These are phyloP conservation scores for Casuarina cunninghamiana DNA, from an alignment of 306 rosid species.

Conservation along the genomic window DNA sequence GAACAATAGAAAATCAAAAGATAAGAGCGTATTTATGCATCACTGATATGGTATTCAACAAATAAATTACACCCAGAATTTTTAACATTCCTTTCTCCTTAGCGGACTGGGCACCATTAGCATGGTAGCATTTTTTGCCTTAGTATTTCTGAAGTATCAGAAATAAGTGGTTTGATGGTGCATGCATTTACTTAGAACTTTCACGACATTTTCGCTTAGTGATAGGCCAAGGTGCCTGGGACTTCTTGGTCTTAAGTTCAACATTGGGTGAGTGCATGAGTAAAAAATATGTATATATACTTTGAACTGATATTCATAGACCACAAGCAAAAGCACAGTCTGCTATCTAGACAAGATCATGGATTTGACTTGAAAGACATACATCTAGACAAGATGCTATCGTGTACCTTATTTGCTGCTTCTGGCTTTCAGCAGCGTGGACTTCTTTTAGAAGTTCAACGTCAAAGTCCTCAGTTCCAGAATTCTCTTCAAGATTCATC, in stretches of 20 bases:
- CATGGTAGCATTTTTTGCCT: background rate
- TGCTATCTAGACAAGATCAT: background rate
- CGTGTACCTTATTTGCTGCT: slow-evolving; percentile 19
- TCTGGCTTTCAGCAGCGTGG: slow-evolving; percentile 38
- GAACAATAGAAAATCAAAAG: background rate
- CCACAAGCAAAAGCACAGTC: too few species aligned
- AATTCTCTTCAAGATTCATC: slow-evolving; percentile 72
- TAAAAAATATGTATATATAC: background rate
- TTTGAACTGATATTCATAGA: too few species aligned
- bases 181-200: background rate
- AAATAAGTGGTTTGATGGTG: background rate
- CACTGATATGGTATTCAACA: background rate
- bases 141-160: background rate
- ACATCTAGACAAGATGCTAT: slow-evolving; percentile 29
- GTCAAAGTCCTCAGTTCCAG: slow-evolving; percentile 71
- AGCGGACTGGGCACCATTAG: background rate
- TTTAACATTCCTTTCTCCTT: background rate
- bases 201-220: too few species aligned
- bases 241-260: too few species aligned
- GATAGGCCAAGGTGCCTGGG: too few species aligned
- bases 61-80: background rate
- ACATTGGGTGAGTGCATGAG: too few species aligned
- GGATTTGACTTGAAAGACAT: background rate
- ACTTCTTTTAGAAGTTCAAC: slow-evolving; percentile 49
- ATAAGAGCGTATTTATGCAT: background rate